Conservation (phyloP, 371 early-diverging fungal species). For the Rhizopus microsporus region DNA sequence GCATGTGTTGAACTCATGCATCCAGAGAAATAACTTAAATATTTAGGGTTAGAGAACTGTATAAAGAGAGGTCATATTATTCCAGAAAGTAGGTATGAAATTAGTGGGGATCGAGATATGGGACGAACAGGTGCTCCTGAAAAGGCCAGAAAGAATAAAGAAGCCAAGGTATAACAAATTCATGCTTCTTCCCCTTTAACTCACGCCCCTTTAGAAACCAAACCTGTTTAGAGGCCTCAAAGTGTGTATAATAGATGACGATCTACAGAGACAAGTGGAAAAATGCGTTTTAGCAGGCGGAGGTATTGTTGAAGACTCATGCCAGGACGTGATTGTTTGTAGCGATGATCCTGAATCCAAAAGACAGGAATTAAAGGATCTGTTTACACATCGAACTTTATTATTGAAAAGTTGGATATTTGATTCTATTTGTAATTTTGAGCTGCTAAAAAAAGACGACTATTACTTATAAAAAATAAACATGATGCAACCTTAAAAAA, state of each 20-base stretch:
- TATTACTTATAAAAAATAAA: constrained; percentile 11
- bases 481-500: constrained; percentile 5
- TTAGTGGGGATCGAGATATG: constrained; percentile 9
- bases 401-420: constrained; percentile 16
- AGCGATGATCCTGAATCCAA: not conserved
- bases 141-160: constrained; percentile 13
- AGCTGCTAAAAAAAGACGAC: constrained; percentile 12
- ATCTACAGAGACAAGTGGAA: constrained; percentile 2
- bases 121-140: constrained; percentile 25
- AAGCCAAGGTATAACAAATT: not conserved
- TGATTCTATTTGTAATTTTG: constrained; percentile 17
- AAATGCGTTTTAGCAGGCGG: constrained; percentile 9
- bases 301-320: not conserved
- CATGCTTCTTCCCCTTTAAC: not conserved
- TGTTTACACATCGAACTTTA: constrained; percentile 1
- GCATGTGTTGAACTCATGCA: not conserved
- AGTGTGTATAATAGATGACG: constrained; percentile 8
- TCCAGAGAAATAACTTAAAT: not conserved
- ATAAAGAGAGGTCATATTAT: constrained; percentile 3
- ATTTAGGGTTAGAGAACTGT: constrained; percentile 20
- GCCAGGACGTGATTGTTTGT: constrained; percentile 13
- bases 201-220: not conserved
- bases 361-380: constrained; percentile 4
- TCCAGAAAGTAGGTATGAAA: constrained; percentile 14
- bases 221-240: constrained; percentile 10